phyloP scores from a whole-genome alignment of 768 basidiomycete species.

The Pholiota molesta region DNA sequence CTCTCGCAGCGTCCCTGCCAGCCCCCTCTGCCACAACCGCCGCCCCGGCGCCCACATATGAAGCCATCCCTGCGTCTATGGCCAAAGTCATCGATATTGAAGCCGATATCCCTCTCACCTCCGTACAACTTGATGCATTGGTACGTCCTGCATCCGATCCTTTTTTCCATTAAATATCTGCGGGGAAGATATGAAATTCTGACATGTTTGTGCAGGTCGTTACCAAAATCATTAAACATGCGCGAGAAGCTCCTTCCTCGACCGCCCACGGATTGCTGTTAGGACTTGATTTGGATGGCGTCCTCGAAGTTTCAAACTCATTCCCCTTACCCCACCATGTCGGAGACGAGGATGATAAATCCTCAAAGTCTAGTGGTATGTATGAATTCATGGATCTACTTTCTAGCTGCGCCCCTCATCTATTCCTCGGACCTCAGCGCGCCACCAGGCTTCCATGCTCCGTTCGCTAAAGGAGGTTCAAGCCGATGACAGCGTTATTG shows the following conservation, averaged over 20 bases:
- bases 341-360: constrained; percentile 81
- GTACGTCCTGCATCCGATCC: constrained; percentile 41
- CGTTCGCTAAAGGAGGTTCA: constrained; percentile 89
- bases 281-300: constrained; percentile 91
- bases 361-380: constrained; percentile 75
- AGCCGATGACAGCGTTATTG: constrained; percentile 88
- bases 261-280: constrained; percentile 84
- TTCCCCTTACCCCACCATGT: constrained; percentile 79
- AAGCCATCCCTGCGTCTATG: constrained; percentile 91
- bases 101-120: constrained; percentile 79
- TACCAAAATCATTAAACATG: constrained; percentile 92
- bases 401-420: background rate
- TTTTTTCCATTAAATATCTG: constrained; percentile 2
- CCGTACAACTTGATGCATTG: constrained; percentile 85
- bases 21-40: constrained; percentile 61
- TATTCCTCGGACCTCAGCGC: constrained; percentile 45
- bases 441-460: constrained; percentile 85
- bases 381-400: constrained; percentile 15
- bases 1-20: constrained; percentile 83
- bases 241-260: constrained; percentile 74
- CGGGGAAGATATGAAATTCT: constrained; percentile 7
- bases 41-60: constrained; percentile 71
- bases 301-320: constrained; percentile 88
- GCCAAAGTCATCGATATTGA: constrained; percentile 93
- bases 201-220: constrained; percentile 62